Conservation (phyloP, 768 basidiomycete genomes). For the Serendipita sp. region DNA sequence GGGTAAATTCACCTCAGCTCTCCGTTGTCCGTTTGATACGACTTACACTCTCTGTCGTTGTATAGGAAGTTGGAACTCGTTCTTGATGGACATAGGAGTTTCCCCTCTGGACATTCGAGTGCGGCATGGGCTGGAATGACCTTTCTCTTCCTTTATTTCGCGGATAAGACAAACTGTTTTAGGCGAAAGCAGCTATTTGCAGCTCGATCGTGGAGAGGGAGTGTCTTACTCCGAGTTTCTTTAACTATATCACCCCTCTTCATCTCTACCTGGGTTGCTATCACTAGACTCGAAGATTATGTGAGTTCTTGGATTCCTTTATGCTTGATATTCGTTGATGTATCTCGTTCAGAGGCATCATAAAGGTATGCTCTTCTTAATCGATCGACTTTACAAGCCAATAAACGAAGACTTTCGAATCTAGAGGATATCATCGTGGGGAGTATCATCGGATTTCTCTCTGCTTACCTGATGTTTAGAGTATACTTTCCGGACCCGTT, state of each 20-base stretch:
- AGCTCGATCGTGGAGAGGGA: conserved; percentile 25
- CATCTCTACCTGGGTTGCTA: conserved; percentile 44
- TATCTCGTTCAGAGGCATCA: conserved; percentile 4
- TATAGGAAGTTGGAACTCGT: conserved; percentile 22
- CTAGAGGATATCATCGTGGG: conserved; percentile 55
- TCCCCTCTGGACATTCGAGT: conserved; percentile 56
- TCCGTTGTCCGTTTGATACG: background rate
- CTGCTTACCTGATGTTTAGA: conserved; percentile 34
- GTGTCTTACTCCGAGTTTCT: conserved; percentile 29
- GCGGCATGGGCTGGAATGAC: conserved; percentile 51
- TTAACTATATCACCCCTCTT: conserved; percentile 37
- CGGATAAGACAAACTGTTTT: conserved; percentile 32
- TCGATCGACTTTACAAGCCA: conserved; percentile 29
- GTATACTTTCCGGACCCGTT: conserved; percentile 56
- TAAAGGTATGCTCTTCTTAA: background rate
- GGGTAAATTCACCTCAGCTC: conserved; percentile 25
- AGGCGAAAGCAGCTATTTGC: conserved; percentile 25
- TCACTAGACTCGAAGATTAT: conserved; percentile 48
- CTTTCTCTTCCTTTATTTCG: conserved; percentile 43
- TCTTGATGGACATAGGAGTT: conserved; percentile 33
- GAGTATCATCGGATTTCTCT: conserved; percentile 37
- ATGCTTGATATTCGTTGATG: background rate
- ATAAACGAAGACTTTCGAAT: conserved; percentile 18
- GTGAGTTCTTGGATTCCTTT: conserved; percentile 24
- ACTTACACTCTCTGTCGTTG: background rate